These are phyloP conservation scores for Colletotrichum gloeosporioides DNA, from an alignment of 2,329 filamentous ascomycete genomes.

Conservation along the genomic window DNA sequence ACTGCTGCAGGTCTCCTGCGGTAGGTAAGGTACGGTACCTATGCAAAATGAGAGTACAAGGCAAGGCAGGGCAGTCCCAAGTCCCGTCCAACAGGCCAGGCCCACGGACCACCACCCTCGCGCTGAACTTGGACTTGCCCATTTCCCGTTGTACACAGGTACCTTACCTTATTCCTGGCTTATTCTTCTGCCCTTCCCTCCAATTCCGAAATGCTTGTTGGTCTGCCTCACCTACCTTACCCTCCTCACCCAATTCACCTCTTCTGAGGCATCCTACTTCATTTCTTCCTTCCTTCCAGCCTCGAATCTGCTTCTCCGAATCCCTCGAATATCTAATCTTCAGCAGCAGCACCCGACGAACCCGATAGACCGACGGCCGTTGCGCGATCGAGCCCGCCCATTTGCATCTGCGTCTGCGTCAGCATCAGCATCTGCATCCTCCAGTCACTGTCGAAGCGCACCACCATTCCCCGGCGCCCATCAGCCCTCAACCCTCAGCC, in stretches of 20 bases:
- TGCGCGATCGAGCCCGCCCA: background rate
- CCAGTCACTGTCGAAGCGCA: background rate
- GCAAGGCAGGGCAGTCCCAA: background rate
- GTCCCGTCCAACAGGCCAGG: background rate
- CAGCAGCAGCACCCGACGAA: background rate
- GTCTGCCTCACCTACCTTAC: background rate
- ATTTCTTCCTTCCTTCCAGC: background rate
- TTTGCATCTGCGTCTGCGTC: background rate
- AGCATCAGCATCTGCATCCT: background rate
- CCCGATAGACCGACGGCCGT: background rate
- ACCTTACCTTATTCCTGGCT: background rate
- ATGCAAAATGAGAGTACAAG: background rate
- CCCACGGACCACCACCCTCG: background rate
- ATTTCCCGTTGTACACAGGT: background rate
- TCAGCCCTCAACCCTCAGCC: background rate
- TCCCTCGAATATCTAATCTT: background rate
- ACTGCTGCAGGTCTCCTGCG: background rate
- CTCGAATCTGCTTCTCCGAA: background rate
- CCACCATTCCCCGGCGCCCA: background rate
- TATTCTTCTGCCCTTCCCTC: background rate
- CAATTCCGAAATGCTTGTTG: background rate
- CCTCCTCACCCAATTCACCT: background rate
- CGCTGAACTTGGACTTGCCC: background rate
- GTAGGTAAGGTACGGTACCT: background rate
- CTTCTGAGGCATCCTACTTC: background rate